phyloP scores from a whole-genome alignment of 2,329 filamentous ascomycete species.

The Nemania diffusa region DNA sequence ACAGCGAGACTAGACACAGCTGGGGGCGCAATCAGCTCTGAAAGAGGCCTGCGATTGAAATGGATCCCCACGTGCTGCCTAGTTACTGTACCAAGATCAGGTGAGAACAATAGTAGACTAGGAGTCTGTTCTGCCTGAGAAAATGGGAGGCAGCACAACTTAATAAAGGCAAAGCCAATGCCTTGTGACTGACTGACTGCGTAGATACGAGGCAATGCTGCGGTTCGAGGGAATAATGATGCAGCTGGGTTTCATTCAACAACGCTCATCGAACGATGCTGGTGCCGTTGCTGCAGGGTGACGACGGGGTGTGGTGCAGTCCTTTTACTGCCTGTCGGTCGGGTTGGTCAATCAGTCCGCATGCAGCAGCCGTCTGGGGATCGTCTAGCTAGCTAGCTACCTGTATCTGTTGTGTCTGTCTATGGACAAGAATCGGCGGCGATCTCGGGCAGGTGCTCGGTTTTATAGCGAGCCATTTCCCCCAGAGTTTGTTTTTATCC shows the following conservation, averaged over 20 bases:
- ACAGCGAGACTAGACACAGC: no score
- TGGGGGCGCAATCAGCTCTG: constrained; percentile 1
- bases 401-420: background rate
- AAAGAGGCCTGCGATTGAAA: constrained; percentile 2
- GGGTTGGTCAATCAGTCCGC: constrained; percentile 1
- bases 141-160: constrained; percentile 3
- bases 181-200: background rate
- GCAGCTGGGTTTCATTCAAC: constrained; percentile 21
- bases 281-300: constrained; percentile 20
- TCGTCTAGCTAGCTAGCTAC: background rate
- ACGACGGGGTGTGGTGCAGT: constrained; percentile 5
- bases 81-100: background rate
- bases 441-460: background rate
- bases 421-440: background rate
- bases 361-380: constrained; percentile 15
- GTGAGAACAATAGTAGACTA: background rate
- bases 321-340: constrained; percentile 2
- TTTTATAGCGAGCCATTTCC: constrained; percentile 21
- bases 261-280: constrained; percentile 28
- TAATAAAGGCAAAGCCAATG: background rate
- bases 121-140: constrained; percentile 5
- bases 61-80: no score
- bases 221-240: constrained; percentile 26
- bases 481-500: background rate
- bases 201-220: constrained; percentile 6